Evolutionary conservation across 225 moss, liverwort and hornwort species (phyloP).

Genomic region (Pleurozium schreberi): DNA sequence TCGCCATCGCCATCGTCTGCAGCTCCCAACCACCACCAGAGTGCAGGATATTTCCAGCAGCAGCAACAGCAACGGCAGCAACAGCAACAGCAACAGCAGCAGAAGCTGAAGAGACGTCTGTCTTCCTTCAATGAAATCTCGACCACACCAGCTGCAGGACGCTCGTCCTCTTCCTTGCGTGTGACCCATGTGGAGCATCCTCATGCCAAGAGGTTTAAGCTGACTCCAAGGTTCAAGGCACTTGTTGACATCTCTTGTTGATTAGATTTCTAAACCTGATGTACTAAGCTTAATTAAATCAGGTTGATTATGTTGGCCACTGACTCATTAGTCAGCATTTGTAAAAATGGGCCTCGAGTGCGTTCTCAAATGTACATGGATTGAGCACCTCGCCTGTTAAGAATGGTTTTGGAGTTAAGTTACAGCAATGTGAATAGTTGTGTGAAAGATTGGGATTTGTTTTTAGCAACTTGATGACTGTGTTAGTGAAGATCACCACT

Average conservation of each 20-base stretch:
- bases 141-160: not conserved
- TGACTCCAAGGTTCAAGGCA: conserved; percentile 31
- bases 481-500: not conserved
- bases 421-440: not conserved
- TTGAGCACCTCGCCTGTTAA: not conserved
- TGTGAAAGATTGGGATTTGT: not conserved
- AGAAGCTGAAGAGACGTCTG: not conserved
- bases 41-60: not conserved
- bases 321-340: not conserved
- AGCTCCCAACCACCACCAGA: not conserved
- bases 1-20: not conserved
- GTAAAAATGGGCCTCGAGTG: not conserved
- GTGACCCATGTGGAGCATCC: not conserved
- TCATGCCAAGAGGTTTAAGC: conserved; percentile 6
- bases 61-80: not conserved
- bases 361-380: not conserved
- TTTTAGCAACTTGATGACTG: not conserved
- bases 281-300: not conserved
- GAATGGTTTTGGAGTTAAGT: not conserved
- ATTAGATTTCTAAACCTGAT: not conserved
- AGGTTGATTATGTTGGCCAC: not conserved
- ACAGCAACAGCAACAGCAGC: not conserved
- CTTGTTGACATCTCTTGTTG: conserved; percentile 30
- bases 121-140: not conserved
- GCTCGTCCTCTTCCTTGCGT: not conserved